Evolutionary conservation across 192 early-diverging fungal genomes (phyloP), one percentile per base, ranked within the genome.

Genomic region (Umbelopsis ramanniana): DNA sequence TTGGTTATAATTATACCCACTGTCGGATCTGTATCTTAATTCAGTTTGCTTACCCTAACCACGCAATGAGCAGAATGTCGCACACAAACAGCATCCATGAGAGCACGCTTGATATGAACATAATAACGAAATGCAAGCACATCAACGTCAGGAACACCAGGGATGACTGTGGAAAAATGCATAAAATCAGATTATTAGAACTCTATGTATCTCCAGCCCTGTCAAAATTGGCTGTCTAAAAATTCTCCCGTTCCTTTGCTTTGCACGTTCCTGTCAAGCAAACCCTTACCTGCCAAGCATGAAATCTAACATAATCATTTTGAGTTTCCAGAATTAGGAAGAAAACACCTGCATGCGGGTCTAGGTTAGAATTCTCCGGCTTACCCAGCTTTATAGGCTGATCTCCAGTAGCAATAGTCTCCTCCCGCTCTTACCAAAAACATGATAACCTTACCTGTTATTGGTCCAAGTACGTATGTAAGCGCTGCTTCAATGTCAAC

Each of bases 401-500:
- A 46, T 72, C 69, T 72, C n/a, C 26, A 14, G 46, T 9, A 46
- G 26, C 24, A 50, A 47, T 52, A 7, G 22, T 15, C n/a, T 17
- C 4, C 40, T 43, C 40, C 40, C 38, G 26, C 54, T 35, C 40
- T 43, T 43, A 43, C 40, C 57, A 35, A 35, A 35, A 37, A 15
- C 14, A 37, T 38, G 33, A 38, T 67, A 60, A 3, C 24, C 55
- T 24, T 79, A 86, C 85, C 86, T 47, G 83, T 76, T 40, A 87
- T 29, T 68, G 82, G 81, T 29, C 89, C 87, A 14, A 94, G 72
- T 0, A 79, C 77, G 74, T 94, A 94, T 14, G 89, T 84, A 50
- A 90, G 67, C 23, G 90, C 85, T 4, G 93, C 91, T 80, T 92
- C 91, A 60, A 93, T 84, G 77, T 94, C 92, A 46, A 91, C 84